A percentile compares a stretch with the other conserved stretches of the same genome.
Evolutionary conservation across 2,329 filamentous ascomycete species (phyloP).

Genomic region (Penicillium oxalicum): DNA sequence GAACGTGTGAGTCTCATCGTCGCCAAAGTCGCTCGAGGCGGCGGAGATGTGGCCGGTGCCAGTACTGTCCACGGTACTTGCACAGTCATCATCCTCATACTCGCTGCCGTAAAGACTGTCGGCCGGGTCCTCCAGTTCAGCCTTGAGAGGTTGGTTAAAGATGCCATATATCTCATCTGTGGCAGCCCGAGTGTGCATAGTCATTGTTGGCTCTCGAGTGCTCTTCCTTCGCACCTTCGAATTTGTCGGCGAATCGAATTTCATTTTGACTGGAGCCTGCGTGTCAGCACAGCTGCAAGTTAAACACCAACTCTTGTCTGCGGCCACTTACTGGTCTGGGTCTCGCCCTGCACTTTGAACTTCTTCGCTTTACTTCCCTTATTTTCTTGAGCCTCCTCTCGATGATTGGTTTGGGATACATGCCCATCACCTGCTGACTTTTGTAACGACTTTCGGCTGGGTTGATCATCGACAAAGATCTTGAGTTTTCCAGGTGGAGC

Average conservation of each 20-base stretch:
- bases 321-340: slow-evolving; percentile 69
- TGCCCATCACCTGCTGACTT: slow-evolving; percentile 26
- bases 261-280: slow-evolving; percentile 69
- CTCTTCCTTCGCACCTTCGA: slow-evolving; percentile 77
- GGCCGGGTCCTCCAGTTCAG: slow-evolving; percentile 44
- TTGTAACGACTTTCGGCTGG: slow-evolving; percentile 25
- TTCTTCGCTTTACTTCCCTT: slow-evolving; percentile 54
- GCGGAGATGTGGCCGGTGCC: slow-evolving; percentile 65
- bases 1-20: slow-evolving; percentile 47
- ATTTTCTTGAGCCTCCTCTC: slow-evolving; percentile 21
- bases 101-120: slow-evolving; percentile 63
- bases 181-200: slow-evolving; percentile 86
- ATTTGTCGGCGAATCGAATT: slow-evolving; percentile 82
- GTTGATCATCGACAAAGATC: slow-evolving; percentile 18
- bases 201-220: slow-evolving; percentile 87
- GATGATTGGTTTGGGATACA: slow-evolving; percentile 10
- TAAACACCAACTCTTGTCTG: background rate
- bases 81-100: slow-evolving; percentile 68
- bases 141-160: slow-evolving; percentile 77
- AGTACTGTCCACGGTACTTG: slow-evolving; percentile 78
- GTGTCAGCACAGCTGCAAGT: slow-evolving; percentile 25
- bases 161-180: slow-evolving; percentile 97
- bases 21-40: slow-evolving; percentile 58
- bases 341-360: slow-evolving; percentile 77
- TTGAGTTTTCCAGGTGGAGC: slow-evolving; percentile 11